Base-by-base conservation (phyloP, 371 early-diverging fungal species). In the Apophysomyces sp. region DNA sequence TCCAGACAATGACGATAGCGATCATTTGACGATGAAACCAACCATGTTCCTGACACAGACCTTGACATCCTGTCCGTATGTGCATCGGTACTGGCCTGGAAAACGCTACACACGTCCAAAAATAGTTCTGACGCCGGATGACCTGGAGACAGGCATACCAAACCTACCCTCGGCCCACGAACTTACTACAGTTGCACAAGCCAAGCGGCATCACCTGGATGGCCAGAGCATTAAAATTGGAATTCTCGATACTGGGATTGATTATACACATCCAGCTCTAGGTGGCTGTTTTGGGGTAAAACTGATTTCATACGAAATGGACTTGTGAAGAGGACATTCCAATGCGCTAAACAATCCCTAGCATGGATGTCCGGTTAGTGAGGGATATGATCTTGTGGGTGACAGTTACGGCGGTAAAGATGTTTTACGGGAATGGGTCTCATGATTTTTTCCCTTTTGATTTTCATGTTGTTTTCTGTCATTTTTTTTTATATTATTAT, bases 211-310 rank as follows among this genome's bases (percentile, higher is more conserved):
- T n/a, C 41, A 55, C 2, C 18, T 56, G 39, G 49, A 44, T 9
- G 49, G 49, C 1, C 49, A 44, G 21, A 21, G 49, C 49, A 44
- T 44, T 21, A 44, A 44, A 21, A 44, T 44, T 21, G 49, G 21
- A 4, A 21, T 44, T 21, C 49, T 44, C 6, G 49, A 44, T 21
- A 74, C 73, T 16, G 79, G 89, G 11, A 60, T 77, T 26, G 77
- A 81, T 32, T 81, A 74, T 59, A 76, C 60, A 55, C 90, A 88
- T 56, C 84, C 88, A 2, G 85, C 85, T 0, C 65, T 89, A 11
- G 86, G 86, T 18, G 84, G 85, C 5, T 73, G 86, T 52, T 84
- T 83, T 58, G 87, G 87, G 4, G 53, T 53, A 58, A 29, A 58
- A 54, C 24, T 3, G 24, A 56, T 21, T 40, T 37, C 37, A 3